Conservation (phyloP, 176 grass and related monocot species). For the Elaeis guineensis region DNA sequence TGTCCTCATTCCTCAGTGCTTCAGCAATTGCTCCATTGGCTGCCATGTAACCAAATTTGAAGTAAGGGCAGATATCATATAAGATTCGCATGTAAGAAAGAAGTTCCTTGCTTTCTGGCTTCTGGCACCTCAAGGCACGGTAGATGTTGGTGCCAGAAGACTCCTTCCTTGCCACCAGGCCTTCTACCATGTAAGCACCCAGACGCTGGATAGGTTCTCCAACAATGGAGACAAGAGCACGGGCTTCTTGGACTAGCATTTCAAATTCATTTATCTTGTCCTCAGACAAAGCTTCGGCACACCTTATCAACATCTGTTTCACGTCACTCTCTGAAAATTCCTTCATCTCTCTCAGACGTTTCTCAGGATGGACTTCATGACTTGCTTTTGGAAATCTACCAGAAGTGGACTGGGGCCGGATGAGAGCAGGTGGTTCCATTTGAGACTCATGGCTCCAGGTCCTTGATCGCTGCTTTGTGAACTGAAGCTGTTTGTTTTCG, state of each 20-base stretch:
- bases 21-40: too few relatives aligned
- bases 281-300: neutral
- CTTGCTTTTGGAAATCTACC: neutral
- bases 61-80: too few relatives aligned
- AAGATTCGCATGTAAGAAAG: too few relatives aligned
- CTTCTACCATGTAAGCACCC: neutral
- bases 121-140: neutral
- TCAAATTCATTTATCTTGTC: constrained; percentile 1
- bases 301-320: neutral
- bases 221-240: neutral
- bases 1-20: too few relatives aligned
- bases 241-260: neutral
- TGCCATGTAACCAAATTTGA: too few relatives aligned
- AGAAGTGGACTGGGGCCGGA: neutral
- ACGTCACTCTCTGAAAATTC: neutral
- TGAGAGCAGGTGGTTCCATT: neutral
- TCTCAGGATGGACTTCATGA: neutral
- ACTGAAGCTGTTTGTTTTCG: neutral
- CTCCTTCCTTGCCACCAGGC: neutral
- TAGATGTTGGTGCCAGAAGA: neutral
- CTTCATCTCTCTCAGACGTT: neutral
- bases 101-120: neutral
- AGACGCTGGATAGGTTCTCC: neutral
- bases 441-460: neutral
- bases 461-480: neutral